Evolutionary conservation across 495 filamentous ascomycete species (phyloP).

Genomic region (Penicilliopsis zonata): DNA sequence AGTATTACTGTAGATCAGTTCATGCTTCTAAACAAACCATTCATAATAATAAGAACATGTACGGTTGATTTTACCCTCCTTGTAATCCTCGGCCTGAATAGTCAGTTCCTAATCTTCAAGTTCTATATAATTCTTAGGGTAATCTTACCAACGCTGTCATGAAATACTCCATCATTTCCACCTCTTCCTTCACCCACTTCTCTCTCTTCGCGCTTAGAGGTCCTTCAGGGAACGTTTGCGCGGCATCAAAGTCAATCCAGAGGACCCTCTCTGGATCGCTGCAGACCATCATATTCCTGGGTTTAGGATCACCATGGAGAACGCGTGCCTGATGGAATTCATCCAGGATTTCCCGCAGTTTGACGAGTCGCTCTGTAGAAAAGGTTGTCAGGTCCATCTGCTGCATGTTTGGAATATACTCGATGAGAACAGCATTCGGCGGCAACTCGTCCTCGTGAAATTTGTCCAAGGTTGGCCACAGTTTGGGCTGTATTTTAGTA

Average conservation of each 20-base stretch:
- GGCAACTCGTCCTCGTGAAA: constrained; percentile 11
- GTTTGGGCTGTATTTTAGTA: constrained; percentile 7
- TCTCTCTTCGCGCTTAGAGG: constrained; percentile 6
- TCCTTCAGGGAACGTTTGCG: constrained; percentile 9
- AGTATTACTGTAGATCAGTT: no score
- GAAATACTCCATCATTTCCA: constrained; percentile 12
- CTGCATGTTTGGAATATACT: constrained; percentile 13
- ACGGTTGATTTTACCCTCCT: constrained; percentile 6
- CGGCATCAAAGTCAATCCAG: constrained; percentile 17
- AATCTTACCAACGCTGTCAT: constrained; percentile 9
- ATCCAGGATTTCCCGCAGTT: constrained; percentile 10
- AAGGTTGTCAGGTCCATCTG: constrained; percentile 11
- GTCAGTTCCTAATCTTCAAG: constrained; percentile 4
- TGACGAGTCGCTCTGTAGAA: constrained; percentile 3
- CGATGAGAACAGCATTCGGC: constrained; percentile 14
- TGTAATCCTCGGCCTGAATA: constrained; percentile 8
- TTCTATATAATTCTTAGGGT: not conserved
- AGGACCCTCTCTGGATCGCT: constrained; percentile 7
- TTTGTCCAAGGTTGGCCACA: constrained; percentile 9
- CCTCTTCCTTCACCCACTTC: constrained; percentile 7
- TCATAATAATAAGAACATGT: constrained; percentile 11
- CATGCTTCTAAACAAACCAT: no score
- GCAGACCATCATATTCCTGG: constrained; percentile 13
- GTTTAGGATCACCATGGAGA: constrained; percentile 11
- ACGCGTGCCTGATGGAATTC: constrained; percentile 10